phyloP scores from a whole-genome alignment of 257 asterid genomes.

The Oldenlandia corymbosa region DNA sequence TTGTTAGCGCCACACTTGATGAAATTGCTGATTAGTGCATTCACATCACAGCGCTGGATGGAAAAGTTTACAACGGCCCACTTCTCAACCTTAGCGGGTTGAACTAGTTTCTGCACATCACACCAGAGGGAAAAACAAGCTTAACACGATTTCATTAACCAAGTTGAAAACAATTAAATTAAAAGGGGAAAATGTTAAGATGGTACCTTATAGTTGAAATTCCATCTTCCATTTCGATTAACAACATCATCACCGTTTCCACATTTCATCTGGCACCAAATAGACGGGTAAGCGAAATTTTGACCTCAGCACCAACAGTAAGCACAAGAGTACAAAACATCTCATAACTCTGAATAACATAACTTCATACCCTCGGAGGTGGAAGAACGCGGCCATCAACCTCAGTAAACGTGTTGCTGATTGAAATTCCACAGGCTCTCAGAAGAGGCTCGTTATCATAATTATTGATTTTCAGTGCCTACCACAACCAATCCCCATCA shows the following conservation, averaged over 20 bases:
- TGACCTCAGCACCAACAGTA: background rate
- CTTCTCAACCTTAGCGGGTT: conserved; percentile 58
- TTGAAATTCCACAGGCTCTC: conserved; percentile 66
- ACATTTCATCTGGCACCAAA: conserved; percentile 71
- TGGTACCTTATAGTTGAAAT: conserved; percentile 68
- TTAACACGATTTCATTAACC: background rate
- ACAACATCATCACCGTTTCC: conserved; percentile 78
- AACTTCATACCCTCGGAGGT: conserved; percentile 57
- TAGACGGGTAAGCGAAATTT: background rate
- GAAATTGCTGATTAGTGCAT: conserved; percentile 51
- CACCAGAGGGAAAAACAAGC: background rate
- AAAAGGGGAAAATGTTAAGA: background rate
- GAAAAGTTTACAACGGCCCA: conserved; percentile 95
- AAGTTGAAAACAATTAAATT: no score
- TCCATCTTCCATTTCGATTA: conserved; percentile 86
- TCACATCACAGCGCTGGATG: conserved; percentile 61
- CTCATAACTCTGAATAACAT: background rate
- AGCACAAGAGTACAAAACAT: background rate
- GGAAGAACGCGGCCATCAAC: conserved; percentile 82
- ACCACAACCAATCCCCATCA: conserved; percentile 18
- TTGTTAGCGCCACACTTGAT: conserved; percentile 58
- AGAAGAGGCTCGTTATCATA: conserved; percentile 81
- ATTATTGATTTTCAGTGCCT: conserved; percentile 77
- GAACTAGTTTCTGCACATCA: conserved; percentile 46
- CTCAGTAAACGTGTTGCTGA: conserved; percentile 57